Evolutionary conservation across 202 grass and related monocot species (phyloP), one percentile per base, ranked within the genome.

Genomic region (Cymbopogon flexuosus): DNA sequence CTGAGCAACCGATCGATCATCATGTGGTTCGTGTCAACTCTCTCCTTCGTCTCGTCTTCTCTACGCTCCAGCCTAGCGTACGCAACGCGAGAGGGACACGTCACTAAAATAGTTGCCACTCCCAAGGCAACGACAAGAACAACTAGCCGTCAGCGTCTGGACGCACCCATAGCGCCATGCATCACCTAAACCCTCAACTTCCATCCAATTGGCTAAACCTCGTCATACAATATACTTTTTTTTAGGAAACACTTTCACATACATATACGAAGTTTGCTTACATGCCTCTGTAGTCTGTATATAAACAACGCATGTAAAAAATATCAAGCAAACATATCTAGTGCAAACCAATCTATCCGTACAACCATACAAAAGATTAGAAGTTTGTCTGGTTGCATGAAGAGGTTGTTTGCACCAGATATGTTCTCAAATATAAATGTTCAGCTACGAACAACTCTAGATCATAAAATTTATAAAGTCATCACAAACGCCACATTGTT

Each of bases 21-120:
- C n/a, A n/a, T n/a, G 11, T 3, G 5, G 57, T 72, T 47, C 6
- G 31, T n/a, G 75, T 79, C 81, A 88, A 88, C 67, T 64, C 74
- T 45, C 23, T 36, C 58, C 6, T 30, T 27, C 3, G 27, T 46
- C 23, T 18, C 42, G 8, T 18, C 45, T 15, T 83, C 15, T 30
- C 29, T 31, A 62, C 31, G 66, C 6, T 58, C 23, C 3, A 7
- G 56, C 30, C 0, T 63, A 18, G 12, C 18, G 60, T 47, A 72
- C 46, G 46, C 51, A 43, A 40, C 3, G 23, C 16, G 43, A 79
- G 34, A 79, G 43, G 12, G 45, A 76, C 42, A 64, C 43, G 61
- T 31, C 80, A 12, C 16, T 78, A 59, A 24, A 59, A 65, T 40
- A 19, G 0, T 14, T 11, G 31, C 9, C 8, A 33, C 22, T 12